Evolutionary conservation across 352 stramenopile genomes (phyloP).

Genomic region (Nannochloropsis limnetica): DNA sequence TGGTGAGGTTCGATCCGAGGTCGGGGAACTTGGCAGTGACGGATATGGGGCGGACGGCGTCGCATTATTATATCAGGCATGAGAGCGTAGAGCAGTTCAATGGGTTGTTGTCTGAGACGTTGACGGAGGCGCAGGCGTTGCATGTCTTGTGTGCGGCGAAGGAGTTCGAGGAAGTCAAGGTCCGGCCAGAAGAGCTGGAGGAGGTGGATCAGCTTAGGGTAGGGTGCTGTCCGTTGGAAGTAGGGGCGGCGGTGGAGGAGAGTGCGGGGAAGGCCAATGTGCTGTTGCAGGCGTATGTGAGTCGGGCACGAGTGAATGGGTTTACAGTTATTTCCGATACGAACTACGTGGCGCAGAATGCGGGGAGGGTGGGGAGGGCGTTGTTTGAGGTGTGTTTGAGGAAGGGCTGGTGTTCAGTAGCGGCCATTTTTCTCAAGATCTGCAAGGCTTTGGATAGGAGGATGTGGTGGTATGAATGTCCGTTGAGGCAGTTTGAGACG

Average conservation of each 20-base stretch:
- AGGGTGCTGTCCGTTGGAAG: constrained; percentile 63
- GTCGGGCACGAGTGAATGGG: constrained; percentile 69
- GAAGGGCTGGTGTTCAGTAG: constrained; percentile 69
- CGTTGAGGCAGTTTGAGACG: constrained; percentile 81
- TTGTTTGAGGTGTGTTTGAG: constrained; percentile 97
- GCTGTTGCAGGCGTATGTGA: constrained; percentile 85
- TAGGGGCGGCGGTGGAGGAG: constrained; percentile 71
- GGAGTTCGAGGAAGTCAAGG: constrained; percentile 90
- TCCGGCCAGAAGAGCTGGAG: constrained; percentile 78
- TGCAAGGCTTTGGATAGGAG: constrained; percentile 93
- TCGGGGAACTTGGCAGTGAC: constrained; percentile 84
- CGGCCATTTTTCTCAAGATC: constrained; percentile 83
- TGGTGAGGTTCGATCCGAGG: constrained; percentile 68
- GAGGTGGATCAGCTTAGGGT: constrained; percentile 81
- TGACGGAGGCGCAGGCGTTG: constrained; percentile 42
- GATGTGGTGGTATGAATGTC: constrained; percentile 87
- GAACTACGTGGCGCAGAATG: constrained; percentile 98
- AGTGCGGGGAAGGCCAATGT: constrained; percentile 89
- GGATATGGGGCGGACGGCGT: constrained; percentile 89
- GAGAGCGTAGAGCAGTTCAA: constrained; percentile 96
- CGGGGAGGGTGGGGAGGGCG: constrained; percentile 84
- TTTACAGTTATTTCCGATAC: constrained; percentile 98
- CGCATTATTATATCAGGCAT: constrained; percentile 98
- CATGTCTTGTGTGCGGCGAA: constrained; percentile 51
- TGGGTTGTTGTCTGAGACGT: constrained; percentile 62